Percentiles rank a stretch among this genome's conserved stretches.
phyloP scores from a whole-genome alignment of 2,329 filamentous ascomycete genomes.

The Neofusicoccum cordaticola region DNA sequence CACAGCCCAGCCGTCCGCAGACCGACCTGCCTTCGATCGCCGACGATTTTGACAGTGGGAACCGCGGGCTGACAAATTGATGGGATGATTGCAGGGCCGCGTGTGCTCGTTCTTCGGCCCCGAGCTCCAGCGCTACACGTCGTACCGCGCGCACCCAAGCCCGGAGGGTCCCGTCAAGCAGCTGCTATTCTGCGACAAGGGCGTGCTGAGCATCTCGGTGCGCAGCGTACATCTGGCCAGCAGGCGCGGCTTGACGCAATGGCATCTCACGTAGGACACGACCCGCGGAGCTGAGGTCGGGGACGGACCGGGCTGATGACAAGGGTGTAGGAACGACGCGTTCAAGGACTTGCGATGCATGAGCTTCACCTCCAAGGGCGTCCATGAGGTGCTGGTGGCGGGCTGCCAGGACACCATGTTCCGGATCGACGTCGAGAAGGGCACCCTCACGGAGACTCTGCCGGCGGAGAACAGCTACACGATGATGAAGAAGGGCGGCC shows the following conservation, averaged over 20 bases:
- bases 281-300: not conserved
- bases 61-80: not conserved
- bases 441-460: slow-evolving; percentile 49
- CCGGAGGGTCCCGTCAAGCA: slow-evolving; percentile 80
- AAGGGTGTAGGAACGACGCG: slow-evolving; percentile 57
- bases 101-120: slow-evolving; percentile 84
- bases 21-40: not conserved
- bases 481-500: slow-evolving; percentile 81
- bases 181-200: slow-evolving; percentile 85
- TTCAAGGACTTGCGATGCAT: slow-evolving; percentile 91
- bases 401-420: slow-evolving; percentile 87
- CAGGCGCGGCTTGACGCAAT: slow-evolving; percentile 77
- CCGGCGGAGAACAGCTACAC: slow-evolving; percentile 75
- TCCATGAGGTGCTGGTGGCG: slow-evolving; percentile 79
- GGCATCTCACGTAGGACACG: slow-evolving; percentile 71
- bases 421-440: slow-evolving; percentile 63
- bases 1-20: slow-evolving; percentile 13
- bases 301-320: slow-evolving; percentile 10
- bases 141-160: slow-evolving; percentile 73
- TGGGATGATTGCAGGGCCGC: slow-evolving; percentile 62
- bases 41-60: not conserved
- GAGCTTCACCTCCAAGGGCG: slow-evolving; percentile 87
- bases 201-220: slow-evolving; percentile 79
- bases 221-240: slow-evolving; percentile 86
- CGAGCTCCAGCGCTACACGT: slow-evolving; percentile 85